Evolutionary conservation across 2,329 filamentous ascomycete species (phyloP), one percentile per base, ranked within the genome.

Genomic region (Aspergillus carbonarius): DNA sequence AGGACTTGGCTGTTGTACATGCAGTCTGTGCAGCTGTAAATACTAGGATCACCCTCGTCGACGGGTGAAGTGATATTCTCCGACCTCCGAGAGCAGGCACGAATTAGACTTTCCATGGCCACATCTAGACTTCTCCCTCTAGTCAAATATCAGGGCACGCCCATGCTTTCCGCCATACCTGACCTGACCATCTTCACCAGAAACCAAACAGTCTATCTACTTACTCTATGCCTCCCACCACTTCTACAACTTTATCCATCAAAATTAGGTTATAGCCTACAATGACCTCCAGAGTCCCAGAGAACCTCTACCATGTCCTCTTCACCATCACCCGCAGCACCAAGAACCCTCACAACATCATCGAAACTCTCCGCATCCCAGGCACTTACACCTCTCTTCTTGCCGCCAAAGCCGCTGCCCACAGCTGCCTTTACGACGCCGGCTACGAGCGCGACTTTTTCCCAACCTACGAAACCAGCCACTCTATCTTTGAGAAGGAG

Each of bases 381-480:
- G 68, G 65, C 2, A 69, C 66, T 15, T 72, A 68, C 57, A 65
- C 62, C 32, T 63, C 60, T 2, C 59, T 68, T 3, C 46, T 49
- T 15, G 62, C 68, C 1, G 68, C 68, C 57, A 69, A 69, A 44
- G 60, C 57, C 5, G 66, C 62, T 0, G 69, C 69, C 2, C 67
- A 72, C 63, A 62, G 57, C 51, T 64, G 60, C n/a, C 61, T 72
- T n/a, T 69, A 67, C 59, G 67, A 69, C 12, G 69, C 68, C 5
- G 70, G 69, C 4, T 72, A 70, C 49, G 65, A 70, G 25, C 52
- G 60, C n/a, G 68, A 71, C 54, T 70, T 62, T 61, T 71, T 72
- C 58, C 52, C 59, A 10, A 42, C 59, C 15, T 72, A 70, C 58
- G 66, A 68, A 9, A 63, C 62, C 18, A 63, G 63, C 4, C 49